Base-by-base conservation (phyloP, 805 yeast genomes). In the Suhomyces sp. region DNA sequence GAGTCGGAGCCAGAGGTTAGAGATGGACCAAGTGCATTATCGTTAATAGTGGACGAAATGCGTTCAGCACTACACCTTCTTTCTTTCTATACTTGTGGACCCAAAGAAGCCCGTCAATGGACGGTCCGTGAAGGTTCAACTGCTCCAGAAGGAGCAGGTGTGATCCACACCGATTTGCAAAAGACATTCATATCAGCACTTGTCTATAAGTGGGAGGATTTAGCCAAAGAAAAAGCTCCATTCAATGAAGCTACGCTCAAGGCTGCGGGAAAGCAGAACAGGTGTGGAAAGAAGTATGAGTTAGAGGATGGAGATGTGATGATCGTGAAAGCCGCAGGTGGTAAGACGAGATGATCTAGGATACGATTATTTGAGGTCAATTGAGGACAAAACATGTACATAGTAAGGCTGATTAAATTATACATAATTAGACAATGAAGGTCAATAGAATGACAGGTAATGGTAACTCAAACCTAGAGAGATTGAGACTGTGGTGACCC, bases 61-160 rank as follows among this genome's bases (percentile, higher is more conserved):
- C 74, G 95, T 54, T 58, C 68, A 39, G 73, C 77, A 39, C 68
- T 88, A 39, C 77, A 80, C 35, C 68, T 88, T 54, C 84, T 87
- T 15, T 83, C 95, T 25, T 88, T 77, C 59, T 88, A 83, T 64
- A 88, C 97, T 0, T 85, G 95, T 54, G 96, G 96, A 19, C 80
- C 81, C 17, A 69, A 72, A 33, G 96, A 88, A 60, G 90, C 84
- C 7, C 70, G 91, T 52, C 95, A 88, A 58, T 88, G 97, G 97
- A 83, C 88, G 12, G 71, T 88, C 36, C 73, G 90, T 54, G 69
- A 70, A 33, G 86, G 88, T 19, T 74, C 83, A 12, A 74, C 77
- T 23, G 95, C 95, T 2, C 90, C 91, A 24, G 85, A 85, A 43
- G 96, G 95, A 2, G 96, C 96, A 1, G 95, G 90, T 15, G 81